Evolutionary conservation across 2,329 filamentous ascomycete genomes (phyloP), one percentile per base, ranked within the genome.

Genomic region (Fusarium brevicatenulatum): DNA sequence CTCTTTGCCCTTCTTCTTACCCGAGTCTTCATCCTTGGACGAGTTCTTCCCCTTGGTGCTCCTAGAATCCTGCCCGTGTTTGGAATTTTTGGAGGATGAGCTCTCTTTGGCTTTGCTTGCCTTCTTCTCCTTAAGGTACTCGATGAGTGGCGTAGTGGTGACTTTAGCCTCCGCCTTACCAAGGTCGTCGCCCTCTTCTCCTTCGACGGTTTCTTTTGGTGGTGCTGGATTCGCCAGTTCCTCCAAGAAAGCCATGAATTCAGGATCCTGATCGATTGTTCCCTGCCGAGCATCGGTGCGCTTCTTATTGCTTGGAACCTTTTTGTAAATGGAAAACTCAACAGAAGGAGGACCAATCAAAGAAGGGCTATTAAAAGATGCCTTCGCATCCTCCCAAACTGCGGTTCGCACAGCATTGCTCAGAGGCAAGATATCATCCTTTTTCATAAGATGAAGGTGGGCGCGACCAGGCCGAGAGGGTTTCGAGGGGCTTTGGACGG

Each of bases 241-340:
- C 80, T 97, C 93, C 12, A 99, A 87, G 80, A 98, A 99, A 32
- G 91, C 91, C 85, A 98, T 97, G 77, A 98, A 99, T 76, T 98
- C 96, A 1, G 94, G 91, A 78, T 99, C 96, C 80, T 97, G 95
- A 77, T 99, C 96, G 74, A 99, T 98, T 7, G 95, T 97, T 59
- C 95, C 96, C 80, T 97, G 94, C 19, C 95, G 91, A 59, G 91
- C 90, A 84, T 99, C 96, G 60, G 90, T 89, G 39, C 94, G 91
- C 55, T 90, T 89, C 80, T 93, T 94, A 40, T 87, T 89, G 66
- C 89, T 90, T 3, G 95, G 94, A 3, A 94, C 89, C 77, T 95
- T 95, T 74, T 94, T 93, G 83, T 95, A 97, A 2, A 92, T 89
- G 23, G 95, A 91, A 77, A 93, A 93, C 78, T 97, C 95, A 54